Evolutionary conservation across 73 alveolate genomes (phyloP).

Genomic region (Loxodes magnus): DNA sequence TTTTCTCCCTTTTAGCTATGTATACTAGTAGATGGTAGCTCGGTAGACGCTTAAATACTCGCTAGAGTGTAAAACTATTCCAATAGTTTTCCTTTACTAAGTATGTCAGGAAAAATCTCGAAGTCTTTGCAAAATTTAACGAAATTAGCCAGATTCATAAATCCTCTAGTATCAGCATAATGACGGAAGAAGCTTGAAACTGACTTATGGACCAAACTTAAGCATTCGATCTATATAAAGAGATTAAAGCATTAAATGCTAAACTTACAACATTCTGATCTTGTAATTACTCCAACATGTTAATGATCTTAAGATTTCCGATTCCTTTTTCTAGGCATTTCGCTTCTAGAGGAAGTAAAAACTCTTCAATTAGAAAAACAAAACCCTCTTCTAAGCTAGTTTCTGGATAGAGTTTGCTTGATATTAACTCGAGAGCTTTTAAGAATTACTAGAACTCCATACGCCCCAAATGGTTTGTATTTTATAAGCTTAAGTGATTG

Average conservation of each 20-base stretch:
- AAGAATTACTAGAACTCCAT: conserved; percentile 44
- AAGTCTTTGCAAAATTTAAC: conserved; percentile 57
- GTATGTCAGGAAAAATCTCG: conserved; percentile 58
- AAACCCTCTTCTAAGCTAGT: conserved; percentile 9
- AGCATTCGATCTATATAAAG: conserved; percentile 45
- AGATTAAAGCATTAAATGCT: no score
- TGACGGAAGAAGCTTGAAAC: conserved; percentile 25
- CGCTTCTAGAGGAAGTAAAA: conserved; percentile 18
- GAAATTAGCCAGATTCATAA: conserved; percentile 34
- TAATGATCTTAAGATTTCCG: conserved; percentile 26
- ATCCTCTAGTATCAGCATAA: conserved; percentile 36
- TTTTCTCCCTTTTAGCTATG: neutral
- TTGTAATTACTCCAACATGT: conserved; percentile 45
- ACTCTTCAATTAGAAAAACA: conserved; percentile 14
- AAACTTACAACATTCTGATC: no score
- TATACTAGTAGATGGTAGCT: conserved; percentile 9
- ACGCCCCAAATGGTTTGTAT: conserved; percentile 18
- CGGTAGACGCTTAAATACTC: conserved; percentile 31
- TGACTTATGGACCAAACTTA: conserved; percentile 52
- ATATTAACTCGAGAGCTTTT: conserved; percentile 28
- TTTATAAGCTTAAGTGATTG: neutral
- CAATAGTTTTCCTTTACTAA: conserved; percentile 38
- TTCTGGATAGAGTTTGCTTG: conserved; percentile 25
- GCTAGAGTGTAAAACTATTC: conserved; percentile 43
- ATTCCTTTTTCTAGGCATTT: conserved; percentile 2